Conservation (phyloP, 2,329 filamentous ascomycete genomes). For the Trichophyton verrucosum region DNA sequence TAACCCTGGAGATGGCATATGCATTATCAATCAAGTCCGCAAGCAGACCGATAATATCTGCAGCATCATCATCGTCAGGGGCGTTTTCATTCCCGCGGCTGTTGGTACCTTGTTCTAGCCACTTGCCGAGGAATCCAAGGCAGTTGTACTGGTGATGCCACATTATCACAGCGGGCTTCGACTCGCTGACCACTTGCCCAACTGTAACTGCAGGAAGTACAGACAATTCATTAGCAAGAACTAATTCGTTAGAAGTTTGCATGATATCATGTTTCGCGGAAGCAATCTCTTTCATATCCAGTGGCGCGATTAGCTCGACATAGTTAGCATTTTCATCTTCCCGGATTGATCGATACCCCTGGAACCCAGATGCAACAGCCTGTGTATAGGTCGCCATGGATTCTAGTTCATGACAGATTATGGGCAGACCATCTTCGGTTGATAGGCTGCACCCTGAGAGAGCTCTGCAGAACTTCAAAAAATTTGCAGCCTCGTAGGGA, state of each 20-base stretch:
- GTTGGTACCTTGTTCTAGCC: constrained; percentile 39
- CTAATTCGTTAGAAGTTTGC: constrained; percentile 15
- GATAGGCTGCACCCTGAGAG: constrained; percentile 41
- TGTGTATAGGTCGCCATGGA: constrained; percentile 66
- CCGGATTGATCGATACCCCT: constrained; percentile 61
- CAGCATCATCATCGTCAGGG: constrained; percentile 48
- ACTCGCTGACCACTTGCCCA: constrained; percentile 58
- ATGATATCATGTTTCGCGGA: constrained; percentile 7
- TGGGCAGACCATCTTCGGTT: constrained; percentile 36
- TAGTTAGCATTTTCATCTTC: constrained; percentile 79
- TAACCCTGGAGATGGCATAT: constrained; percentile 17
- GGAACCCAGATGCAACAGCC: constrained; percentile 57
- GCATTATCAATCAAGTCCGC: constrained; percentile 51
- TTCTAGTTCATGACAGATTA: constrained; percentile 53
- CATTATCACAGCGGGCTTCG: constrained; percentile 60
- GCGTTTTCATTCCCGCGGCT: constrained; percentile 41
- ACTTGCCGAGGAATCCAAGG: constrained; percentile 64
- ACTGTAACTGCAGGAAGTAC: constrained; percentile 28
- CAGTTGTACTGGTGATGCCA: constrained; percentile 68
- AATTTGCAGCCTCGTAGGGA: constrained; percentile 72
- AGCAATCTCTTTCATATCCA: constrained; percentile 37
- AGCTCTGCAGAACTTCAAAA: constrained; percentile 58
- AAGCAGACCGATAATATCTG: constrained; percentile 63
- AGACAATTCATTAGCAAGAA: constrained; percentile 27
- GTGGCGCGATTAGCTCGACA: constrained; percentile 50